These are phyloP conservation scores for Pseudogymnoascus sp. DNA, from an alignment of 2,329 filamentous ascomycete genomes.

Conservation along the genomic window DNA sequence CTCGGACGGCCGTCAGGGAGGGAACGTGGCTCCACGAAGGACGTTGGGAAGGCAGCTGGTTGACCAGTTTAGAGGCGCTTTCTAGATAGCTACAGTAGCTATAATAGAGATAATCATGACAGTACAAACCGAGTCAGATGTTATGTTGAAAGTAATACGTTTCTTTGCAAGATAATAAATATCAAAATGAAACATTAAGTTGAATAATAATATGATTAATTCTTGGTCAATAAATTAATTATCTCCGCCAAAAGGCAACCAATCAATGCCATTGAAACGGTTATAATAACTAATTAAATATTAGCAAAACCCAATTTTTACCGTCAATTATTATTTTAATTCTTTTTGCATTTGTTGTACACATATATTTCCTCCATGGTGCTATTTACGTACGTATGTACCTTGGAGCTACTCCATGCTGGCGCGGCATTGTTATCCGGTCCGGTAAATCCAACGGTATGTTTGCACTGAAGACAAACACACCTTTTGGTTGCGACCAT, in stretches of 20 bases:
- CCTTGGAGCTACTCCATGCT: not conserved
- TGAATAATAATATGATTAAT: not conserved
- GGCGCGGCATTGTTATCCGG: not conserved
- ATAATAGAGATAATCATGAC: not conserved
- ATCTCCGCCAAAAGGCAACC: not conserved
- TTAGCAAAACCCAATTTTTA: not conserved
- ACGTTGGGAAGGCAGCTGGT: conserved; percentile 56
- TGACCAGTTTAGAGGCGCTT: conserved; percentile 50
- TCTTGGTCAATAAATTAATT: not conserved
- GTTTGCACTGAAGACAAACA: conserved; percentile 7
- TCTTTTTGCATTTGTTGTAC: not conserved
- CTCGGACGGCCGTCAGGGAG: conserved; percentile 38
- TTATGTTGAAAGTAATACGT: not conserved
- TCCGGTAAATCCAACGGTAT: not conserved
- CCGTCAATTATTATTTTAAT: not conserved
- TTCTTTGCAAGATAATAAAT: not conserved
- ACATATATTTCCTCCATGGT: not conserved
- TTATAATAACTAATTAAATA: not conserved
- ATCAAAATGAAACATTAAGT: not conserved
- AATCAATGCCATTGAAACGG: not conserved
- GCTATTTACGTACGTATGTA: not conserved
- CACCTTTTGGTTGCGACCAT: conserved; percentile 7
- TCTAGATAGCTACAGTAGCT: conserved; percentile 21
- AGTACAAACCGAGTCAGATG: not conserved
- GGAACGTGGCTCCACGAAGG: conserved; percentile 45